These are phyloP conservation scores for Candolleomyces eurysporus DNA, from an alignment of 768 basidiomycete species.

Conservation along the genomic window DNA sequence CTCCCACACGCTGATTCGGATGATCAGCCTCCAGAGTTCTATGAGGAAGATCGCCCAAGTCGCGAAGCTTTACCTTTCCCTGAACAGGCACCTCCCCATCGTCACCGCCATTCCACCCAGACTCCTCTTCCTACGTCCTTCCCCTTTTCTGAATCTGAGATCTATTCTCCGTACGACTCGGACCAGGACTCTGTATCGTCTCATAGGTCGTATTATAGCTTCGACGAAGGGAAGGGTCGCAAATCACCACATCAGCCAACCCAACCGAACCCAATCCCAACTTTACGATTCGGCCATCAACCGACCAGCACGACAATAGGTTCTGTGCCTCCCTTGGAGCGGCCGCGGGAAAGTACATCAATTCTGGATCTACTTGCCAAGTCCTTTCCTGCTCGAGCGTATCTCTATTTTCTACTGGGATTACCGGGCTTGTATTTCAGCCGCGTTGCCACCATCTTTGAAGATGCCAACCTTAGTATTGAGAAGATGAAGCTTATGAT, in stretches of 20 bases:
- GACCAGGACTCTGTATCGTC: background rate
- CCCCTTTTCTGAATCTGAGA: background rate
- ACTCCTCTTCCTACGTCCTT: background rate
- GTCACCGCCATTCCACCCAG: background rate
- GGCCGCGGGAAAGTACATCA: background rate
- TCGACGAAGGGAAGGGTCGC: background rate
- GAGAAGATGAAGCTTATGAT: constrained; percentile 6
- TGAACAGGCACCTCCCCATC: background rate
- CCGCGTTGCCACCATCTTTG: constrained; percentile 11
- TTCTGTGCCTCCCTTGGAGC: background rate
- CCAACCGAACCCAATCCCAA: background rate
- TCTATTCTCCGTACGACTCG: background rate
- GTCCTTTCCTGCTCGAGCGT: background rate
- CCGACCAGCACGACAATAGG: background rate
- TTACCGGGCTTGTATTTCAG: constrained; percentile 13
- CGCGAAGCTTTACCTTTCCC: background rate
- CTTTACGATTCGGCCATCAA: background rate
- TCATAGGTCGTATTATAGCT: background rate
- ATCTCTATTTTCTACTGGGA: constrained; percentile 11
- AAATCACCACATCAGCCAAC: background rate
- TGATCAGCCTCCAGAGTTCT: background rate
- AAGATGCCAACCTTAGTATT: constrained; percentile 4
- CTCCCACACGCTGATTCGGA: background rate
- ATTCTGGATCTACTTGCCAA: background rate
- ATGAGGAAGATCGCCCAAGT: background rate